Percentiles rank a stretch among this genome's conserved stretches.
Evolutionary conservation across 257 asterid species (phyloP).

Genomic region (Eucommia ulmoides): DNA sequence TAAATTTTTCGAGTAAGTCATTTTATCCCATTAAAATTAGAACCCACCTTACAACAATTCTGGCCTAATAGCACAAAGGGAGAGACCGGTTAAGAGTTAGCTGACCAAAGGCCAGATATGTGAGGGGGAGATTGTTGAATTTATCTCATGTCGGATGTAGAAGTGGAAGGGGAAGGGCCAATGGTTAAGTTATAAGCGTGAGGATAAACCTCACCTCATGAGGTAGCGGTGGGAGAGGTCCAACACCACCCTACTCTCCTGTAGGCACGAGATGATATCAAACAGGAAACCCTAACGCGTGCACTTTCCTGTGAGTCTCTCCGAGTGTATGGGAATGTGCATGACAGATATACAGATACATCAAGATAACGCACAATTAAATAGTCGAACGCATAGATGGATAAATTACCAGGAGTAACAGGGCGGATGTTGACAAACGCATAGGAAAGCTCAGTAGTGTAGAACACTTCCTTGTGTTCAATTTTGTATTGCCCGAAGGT

Average conservation of each 20-base stretch:
- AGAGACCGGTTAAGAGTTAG: no score
- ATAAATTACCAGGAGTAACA: slow-evolving; percentile 55
- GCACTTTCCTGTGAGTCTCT: neutral
- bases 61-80: no score
- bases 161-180: no score
- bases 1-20: no score
- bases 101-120: no score
- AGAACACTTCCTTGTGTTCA: slow-evolving; percentile 54
- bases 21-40: no score
- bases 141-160: no score
- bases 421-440: slow-evolving; percentile 88
- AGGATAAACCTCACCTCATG: no score
- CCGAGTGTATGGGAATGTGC: neutral
- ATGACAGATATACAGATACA: neutral
- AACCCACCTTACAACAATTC: no score
- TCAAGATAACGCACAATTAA: neutral
- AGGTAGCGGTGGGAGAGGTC: neutral
- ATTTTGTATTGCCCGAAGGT: slow-evolving; percentile 68
- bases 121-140: no score
- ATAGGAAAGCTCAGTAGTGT: slow-evolving; percentile 54
- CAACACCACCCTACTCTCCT: neutral
- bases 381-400: neutral
- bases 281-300: neutral
- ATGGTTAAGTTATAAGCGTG: no score
- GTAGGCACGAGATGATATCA: neutral